Base-by-base conservation (phyloP, 2,329 filamentous ascomycete species). In the Penicillium thymicola region DNA sequence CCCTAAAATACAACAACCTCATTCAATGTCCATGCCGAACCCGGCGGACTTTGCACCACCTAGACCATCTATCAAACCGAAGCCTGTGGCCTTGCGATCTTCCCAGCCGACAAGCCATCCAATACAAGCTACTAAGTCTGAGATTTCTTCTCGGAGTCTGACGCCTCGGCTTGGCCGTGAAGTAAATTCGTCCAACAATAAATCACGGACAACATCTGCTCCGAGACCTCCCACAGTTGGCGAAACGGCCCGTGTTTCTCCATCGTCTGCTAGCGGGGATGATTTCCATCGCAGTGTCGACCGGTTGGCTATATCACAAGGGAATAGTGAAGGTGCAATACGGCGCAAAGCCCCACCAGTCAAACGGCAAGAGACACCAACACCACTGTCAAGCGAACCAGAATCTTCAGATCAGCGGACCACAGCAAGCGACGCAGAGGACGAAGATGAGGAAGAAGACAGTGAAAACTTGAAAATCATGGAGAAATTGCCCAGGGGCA, bases 401-500 rank as follows among this genome's bases (percentile, higher is more conserved):
- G 72, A 75, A 45, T 72, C 69, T 11, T 61, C 76, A 5, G 79
- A 80, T n/a, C 79, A 76, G 6, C 76, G 77, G 8, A 78, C 78
- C 4, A 76, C 77, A 10, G 79, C 81, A 36, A 75, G 74, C 11
- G 72, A 77, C 5, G 72, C 75, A 21, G 73, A 77, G 21, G 78
- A 76, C 27, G 74, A 76, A 8, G 78, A 82, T 48, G 75, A 72
- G 21, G 77, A 78, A 23, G 67, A 66, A 82, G 83, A 89, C 61
- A 80, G 79, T 51, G 84, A 82, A 47, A 85, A 89, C 60, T 78
- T 80, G 47, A 73, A 81, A 9, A 79, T 96, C 23, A 77, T 97
- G 68, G 91, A 89, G 68, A 87, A 88, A 55, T 76, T 97, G 1
- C 92, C 92, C 0, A 82, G 86, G 51, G 92, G 92, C 0, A 85